Evolutionary conservation across 2,329 filamentous ascomycete genomes (phyloP), one percentile per base, ranked within the genome.

Genomic region (Alternaria arbusti): DNA sequence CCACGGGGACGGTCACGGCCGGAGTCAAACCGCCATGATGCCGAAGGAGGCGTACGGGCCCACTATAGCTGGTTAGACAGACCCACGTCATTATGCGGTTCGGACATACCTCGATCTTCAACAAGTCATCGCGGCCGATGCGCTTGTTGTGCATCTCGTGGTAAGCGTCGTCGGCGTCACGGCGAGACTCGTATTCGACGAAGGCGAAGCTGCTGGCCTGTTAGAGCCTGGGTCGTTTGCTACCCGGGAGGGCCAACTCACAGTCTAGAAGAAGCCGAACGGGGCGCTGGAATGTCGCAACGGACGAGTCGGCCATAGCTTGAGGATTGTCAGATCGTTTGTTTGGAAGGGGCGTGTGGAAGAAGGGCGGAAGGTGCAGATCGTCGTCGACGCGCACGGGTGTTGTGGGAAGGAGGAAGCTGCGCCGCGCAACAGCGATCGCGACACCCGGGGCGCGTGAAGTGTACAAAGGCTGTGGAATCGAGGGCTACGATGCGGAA

Each of bases 81-180:
- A 60, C 36, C 28, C 26, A 22, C 45, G 36, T 58, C 52, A 50
- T 45, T 15, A 23, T 13, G 11, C 11, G 36, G 25, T 15, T 22
- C 36, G 44, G 28, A 72, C 58, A 59, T 87, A 97, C 96, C 88
- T 99, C 96, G 71, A 99, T 98, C 86, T 99, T 99, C 84, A 99
- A 81, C 64, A 97, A 85, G 77, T 99, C 96, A 79, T 99, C 96
- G 67, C 95, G 91, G 51, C 94, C 94, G 74, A 99, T 94, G 71
- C 95, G 93, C 89, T 97, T 97, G 86, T 98, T 98, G 80, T 99
- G 96, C 96, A 99, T 99, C 85, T 99, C 96, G 82, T 99, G 93
- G 81, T 99, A 99, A 51, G 96, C 96, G 84, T 99, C 96, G 82
- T 99, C 96, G 69, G 96, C 94, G 86, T 99, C 96, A 74, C 96